phyloP scores from a whole-genome alignment of 495 filamentous ascomycete genomes.

The Aspergillus sclerotioniger region DNA sequence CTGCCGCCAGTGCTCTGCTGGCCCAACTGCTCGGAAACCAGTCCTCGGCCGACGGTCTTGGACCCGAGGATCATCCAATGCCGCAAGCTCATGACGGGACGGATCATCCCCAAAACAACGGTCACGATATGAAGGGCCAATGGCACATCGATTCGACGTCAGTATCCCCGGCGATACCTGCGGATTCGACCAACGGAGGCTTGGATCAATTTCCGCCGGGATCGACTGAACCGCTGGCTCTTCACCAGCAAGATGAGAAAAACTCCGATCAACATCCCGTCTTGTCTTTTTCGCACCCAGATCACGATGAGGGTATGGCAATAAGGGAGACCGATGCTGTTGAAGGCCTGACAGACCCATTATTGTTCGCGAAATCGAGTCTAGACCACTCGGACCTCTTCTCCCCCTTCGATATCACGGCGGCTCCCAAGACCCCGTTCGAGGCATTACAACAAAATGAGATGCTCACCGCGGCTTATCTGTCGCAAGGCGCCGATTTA shows the following conservation, averaged over 20 bases:
- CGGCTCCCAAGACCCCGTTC: conserved; percentile 34
- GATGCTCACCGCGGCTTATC: conserved; percentile 40
- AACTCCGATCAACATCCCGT: conserved; percentile 10
- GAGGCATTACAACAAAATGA: conserved; percentile 45
- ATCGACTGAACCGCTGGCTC: conserved; percentile 8
- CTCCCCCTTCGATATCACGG: conserved; percentile 37
- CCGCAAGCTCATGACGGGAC: conserved; percentile 4
- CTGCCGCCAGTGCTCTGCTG: conserved; percentile 44
- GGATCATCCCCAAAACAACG: conserved; percentile 4
- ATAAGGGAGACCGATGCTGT: conserved; percentile 24
- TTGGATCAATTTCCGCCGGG: conserved; percentile 14
- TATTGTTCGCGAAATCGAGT: conserved; percentile 31
- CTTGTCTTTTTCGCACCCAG: conserved; percentile 13
- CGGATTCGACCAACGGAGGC: conserved; percentile 12
- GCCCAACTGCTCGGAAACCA: conserved; percentile 46
- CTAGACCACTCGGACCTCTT: conserved; percentile 41
- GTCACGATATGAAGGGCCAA: conserved; percentile 14
- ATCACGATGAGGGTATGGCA: not conserved
- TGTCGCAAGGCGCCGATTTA: conserved; percentile 40
- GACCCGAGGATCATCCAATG: conserved; percentile 10
- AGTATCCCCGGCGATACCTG: conserved; percentile 9
- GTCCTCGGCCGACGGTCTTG: conserved; percentile 11
- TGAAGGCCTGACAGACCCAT: conserved; percentile 35
- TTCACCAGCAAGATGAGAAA: conserved; percentile 15
- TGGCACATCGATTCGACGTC: conserved; percentile 13